Evolutionary conservation across 2,329 filamentous ascomycete species (phyloP).

Genomic region (Aspergillus bombycis): DNA sequence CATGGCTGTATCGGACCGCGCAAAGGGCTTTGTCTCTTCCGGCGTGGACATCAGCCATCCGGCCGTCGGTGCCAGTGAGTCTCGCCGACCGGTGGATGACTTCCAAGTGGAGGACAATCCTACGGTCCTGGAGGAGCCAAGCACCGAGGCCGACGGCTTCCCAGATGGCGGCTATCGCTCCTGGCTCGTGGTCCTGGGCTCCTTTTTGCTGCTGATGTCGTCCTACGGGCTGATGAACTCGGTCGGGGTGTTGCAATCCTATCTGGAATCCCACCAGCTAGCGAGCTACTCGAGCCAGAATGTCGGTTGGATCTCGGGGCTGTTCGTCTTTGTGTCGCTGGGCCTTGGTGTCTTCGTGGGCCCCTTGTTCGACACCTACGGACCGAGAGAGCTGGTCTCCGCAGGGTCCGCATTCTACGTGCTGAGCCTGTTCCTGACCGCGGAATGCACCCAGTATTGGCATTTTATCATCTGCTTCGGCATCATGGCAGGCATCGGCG

Average conservation of each 20-base stretch:
- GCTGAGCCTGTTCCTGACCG: constrained; percentile 49
- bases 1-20: background rate
- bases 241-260: constrained; percentile 53
- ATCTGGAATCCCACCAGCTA: constrained; percentile 51
- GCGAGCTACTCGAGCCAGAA: constrained; percentile 46
- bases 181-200: constrained; percentile 42
- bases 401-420: constrained; percentile 44
- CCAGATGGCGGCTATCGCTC: constrained; percentile 40
- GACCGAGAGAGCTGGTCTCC: constrained; percentile 47
- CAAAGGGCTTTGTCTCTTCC: background rate
- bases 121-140: background rate
- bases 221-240: constrained; percentile 55
- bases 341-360: constrained; percentile 53
- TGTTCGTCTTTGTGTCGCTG: constrained; percentile 52
- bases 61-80: background rate
- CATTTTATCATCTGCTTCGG: constrained; percentile 51
- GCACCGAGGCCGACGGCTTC: constrained; percentile 17
- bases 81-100: background rate
- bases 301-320: constrained; percentile 55
- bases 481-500: constrained; percentile 40
- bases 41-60: background rate
- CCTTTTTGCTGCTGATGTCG: constrained; percentile 43
- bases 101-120: background rate
- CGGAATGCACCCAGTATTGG: constrained; percentile 53
- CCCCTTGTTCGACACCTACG: constrained; percentile 55